Conservation (phyloP, 345 rosid species). For the Camelina neglecta region DNA sequence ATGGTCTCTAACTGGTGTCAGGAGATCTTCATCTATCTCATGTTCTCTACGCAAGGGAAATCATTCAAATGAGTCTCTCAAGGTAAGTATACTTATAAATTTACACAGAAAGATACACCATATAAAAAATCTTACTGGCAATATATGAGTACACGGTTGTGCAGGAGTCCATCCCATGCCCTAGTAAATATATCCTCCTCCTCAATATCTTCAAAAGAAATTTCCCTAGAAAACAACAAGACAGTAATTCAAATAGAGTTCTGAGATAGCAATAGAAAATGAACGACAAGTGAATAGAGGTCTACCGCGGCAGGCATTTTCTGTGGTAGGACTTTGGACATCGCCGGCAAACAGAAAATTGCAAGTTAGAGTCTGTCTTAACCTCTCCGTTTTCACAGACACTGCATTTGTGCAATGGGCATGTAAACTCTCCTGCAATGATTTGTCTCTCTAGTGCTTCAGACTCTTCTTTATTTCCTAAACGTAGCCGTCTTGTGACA, state of each 20-base stretch:
- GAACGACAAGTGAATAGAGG: constrained; percentile 20
- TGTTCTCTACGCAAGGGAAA: constrained; percentile 63
- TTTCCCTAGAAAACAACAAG: constrained; percentile 55
- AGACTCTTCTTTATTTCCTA: constrained; percentile 59
- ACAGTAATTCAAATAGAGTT: constrained; percentile 18
- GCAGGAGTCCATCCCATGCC: constrained; percentile 85
- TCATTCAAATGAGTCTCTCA: constrained; percentile 35
- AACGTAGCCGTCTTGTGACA: constrained; percentile 61
- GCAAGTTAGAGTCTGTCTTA: constrained; percentile 60
- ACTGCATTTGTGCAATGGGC: constrained; percentile 86
- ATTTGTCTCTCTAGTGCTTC: constrained; percentile 62
- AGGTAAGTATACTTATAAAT: constrained; percentile 11
- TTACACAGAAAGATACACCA: constrained; percentile 21
- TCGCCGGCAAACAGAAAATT: constrained; percentile 91
- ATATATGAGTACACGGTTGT: constrained; percentile 76
- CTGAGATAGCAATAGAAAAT: constrained; percentile 1
- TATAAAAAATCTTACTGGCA: constrained; percentile 66
- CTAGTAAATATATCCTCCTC: constrained; percentile 57
- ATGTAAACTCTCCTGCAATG: constrained; percentile 66
- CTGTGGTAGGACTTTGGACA: constrained; percentile 91
- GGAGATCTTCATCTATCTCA: constrained; percentile 61
- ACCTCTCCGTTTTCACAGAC: constrained; percentile 74
- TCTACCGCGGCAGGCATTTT: constrained; percentile 90
- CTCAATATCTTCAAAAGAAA: constrained; percentile 57
- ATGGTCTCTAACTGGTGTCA: constrained; percentile 82